Conservation (phyloP, 306 rosid genomes). For the Glycyrrhiza uralensis region DNA sequence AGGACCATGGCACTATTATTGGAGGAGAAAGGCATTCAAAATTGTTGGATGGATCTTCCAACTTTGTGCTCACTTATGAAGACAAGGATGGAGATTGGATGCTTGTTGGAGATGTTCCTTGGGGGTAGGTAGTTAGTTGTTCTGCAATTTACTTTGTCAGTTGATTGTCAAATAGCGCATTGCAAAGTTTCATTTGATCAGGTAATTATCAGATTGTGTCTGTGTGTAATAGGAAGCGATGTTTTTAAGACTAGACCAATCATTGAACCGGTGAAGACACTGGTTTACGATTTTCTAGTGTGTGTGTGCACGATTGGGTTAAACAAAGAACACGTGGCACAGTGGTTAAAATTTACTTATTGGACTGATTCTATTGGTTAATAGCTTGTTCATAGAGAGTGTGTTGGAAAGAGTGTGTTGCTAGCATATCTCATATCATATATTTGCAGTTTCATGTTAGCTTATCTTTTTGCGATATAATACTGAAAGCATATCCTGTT, state of each 20-base stretch:
- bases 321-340: too few relatives aligned
- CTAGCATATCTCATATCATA: too few relatives aligned
- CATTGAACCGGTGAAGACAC: background rate
- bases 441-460: background rate
- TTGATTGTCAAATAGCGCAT: background rate
- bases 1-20: slow-evolving; percentile 37
- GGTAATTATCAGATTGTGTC: background rate
- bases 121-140: slow-evolving; percentile 61
- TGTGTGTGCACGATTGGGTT: too few relatives aligned
- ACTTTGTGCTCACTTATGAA: slow-evolving; percentile 85
- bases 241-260: background rate
- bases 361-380: too few relatives aligned
- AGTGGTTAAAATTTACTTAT: background rate
- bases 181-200: background rate
- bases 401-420: too few relatives aligned
- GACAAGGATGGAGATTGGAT: slow-evolving; percentile 99
- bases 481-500: background rate
- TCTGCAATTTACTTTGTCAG: background rate
- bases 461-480: slow-evolving; percentile 7
- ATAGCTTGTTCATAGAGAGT: too few relatives aligned
- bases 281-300: background rate
- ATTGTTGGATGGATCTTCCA: slow-evolving; percentile 68
- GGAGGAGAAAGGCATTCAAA: slow-evolving; percentile 49
- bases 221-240: background rate
- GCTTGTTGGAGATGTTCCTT: slow-evolving; percentile 99